Conservation (phyloP, 257 asterid genomes). For the Solanum chiquidenum region DNA sequence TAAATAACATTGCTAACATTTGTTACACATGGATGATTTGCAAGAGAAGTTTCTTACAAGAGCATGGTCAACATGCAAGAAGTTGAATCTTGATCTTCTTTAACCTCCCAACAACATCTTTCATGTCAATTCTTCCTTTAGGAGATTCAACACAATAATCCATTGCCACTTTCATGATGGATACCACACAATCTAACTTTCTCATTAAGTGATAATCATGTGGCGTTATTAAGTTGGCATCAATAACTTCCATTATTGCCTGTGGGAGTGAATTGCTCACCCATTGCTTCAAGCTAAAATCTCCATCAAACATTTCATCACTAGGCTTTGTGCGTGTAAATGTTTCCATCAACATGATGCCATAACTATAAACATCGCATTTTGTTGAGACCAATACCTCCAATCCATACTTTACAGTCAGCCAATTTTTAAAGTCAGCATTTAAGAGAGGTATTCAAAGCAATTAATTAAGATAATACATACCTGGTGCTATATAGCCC, state of each 20-base stretch:
- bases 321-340: background rate
- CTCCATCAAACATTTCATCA: background rate
- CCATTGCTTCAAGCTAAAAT: background rate
- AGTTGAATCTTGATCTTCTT: background rate
- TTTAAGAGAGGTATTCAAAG: background rate
- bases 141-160: background rate
- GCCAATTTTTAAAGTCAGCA: background rate
- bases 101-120: background rate
- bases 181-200: too few relatives aligned
- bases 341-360: background rate
- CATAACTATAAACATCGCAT: too few relatives aligned
- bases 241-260: constrained; percentile 7
- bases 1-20: too few relatives aligned
- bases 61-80: background rate
- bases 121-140: background rate
- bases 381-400: background rate
- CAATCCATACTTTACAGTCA: background rate
- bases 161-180: too few relatives aligned
- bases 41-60: too few relatives aligned
- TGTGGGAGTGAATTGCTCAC: too few relatives aligned
- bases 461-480: background rate
- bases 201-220: too few relatives aligned
- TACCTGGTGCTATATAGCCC: constrained; percentile 1
- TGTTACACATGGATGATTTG: too few relatives aligned
- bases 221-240: background rate